Evolutionary conservation across 139 green algal species (phyloP).

Genomic region (Zygnema circumcarinatum): DNA sequence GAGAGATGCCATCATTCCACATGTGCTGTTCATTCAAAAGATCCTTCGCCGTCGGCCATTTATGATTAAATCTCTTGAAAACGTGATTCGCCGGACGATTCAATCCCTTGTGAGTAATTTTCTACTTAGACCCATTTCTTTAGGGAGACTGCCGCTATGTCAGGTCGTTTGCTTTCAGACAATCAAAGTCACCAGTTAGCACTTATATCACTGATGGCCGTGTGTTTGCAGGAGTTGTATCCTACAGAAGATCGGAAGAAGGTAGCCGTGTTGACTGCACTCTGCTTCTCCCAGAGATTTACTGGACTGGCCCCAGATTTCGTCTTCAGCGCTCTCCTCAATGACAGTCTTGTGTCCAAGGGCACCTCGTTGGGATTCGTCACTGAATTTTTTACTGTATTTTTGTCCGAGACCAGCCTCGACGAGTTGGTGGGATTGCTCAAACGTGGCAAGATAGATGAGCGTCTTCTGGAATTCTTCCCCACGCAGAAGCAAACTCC

Average conservation of each 20-base stretch:
- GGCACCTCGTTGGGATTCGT: conserved; percentile 84
- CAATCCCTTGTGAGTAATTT: conserved; percentile 36
- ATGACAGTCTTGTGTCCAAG: conserved; percentile 89
- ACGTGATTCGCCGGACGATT: conserved; percentile 88
- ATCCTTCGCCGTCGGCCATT: conserved; percentile 83
- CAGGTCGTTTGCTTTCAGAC: too few species aligned
- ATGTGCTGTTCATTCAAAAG: conserved; percentile 57
- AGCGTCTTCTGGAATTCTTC: conserved; percentile 89
- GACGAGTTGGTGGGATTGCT: conserved; percentile 87
- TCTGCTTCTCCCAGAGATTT: conserved; percentile 55
- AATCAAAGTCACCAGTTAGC: too few species aligned
- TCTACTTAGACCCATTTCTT: background rate
- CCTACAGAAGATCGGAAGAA: conserved; percentile 53
- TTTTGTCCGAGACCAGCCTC: conserved; percentile 64
- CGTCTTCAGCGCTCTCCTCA: conserved; percentile 78
- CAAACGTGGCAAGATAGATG: conserved; percentile 80
- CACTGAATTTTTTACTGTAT: conserved; percentile 85
- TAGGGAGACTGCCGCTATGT: background rate
- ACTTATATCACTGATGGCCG: too few species aligned
- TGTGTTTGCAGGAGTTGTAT: conserved; percentile 54
- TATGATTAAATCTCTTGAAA: conserved; percentile 91
- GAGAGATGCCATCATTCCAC: conserved; percentile 21
- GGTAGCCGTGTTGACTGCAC: conserved; percentile 48
- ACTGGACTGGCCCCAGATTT: conserved; percentile 71
- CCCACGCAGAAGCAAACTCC: conserved; percentile 81